Evolutionary conservation across 257 asterid genomes (phyloP), one percentile per base, ranked within the genome.

Genomic region (Gynochthodes officinalis): DNA sequence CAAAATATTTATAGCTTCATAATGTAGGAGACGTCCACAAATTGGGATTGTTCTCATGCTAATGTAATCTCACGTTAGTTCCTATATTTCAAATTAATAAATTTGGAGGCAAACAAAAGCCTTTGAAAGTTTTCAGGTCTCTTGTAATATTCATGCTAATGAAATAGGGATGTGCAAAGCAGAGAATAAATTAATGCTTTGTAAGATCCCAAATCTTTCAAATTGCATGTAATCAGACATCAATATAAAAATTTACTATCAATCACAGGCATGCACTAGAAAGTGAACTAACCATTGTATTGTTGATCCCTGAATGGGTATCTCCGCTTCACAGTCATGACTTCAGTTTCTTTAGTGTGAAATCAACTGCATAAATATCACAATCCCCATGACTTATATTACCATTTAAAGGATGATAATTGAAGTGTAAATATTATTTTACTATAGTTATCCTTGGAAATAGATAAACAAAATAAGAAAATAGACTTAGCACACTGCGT

Each of bases 241-340:
- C 16, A 25, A 73, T 25, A 49, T 63, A 50, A 27, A 42, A 57
- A 53, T 54, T 55, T 18, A 25, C 13, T 30, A 64, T 30, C 10
- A 39, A 16, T 73, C 27, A 27, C 32, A 18, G 19, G n/a, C n/a
- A n/a, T n/a, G 28, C 63, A 25, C n/a, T 8, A 68, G 18, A 28
- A 15, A 3, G 46, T 21, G 12, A 35, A 83, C 96, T 82, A 62
- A 91, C 99, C 96, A 69, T 92, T 92, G 67, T 91, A 83, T 75
- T 95, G 97, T 76, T 85, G 96, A 83, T 95, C 98, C 76, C 99
- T 86, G 78, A 83, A 95, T 54, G 83, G 25, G 66, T 63, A 89
- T 76, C 99, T 91, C 84, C 92, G 99, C 76, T 85, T 95, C 77
- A 85, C 88, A 15, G 83, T 77, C 84, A 73, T 25, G 92, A 76